Conservation (phyloP, 257 asterid species). For the Verbena officinalis region DNA sequence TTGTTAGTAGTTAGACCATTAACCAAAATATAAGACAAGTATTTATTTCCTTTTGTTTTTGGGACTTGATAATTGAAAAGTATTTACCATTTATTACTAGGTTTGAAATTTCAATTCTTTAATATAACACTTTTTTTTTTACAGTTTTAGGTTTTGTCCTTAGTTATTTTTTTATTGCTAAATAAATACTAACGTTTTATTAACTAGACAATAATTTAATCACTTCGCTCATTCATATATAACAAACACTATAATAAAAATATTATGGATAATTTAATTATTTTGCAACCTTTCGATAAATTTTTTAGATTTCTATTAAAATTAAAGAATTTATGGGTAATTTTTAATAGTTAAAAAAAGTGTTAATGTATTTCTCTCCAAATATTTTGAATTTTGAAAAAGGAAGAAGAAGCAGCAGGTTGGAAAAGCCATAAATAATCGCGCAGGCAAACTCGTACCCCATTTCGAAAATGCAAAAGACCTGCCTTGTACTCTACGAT, state of each 20-base stretch:
- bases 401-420: background rate
- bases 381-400: background rate
- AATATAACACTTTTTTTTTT: too few species aligned
- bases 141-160: too few species aligned
- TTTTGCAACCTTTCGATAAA: too few species aligned
- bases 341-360: too few species aligned
- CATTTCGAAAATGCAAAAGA: slow-evolving; percentile 2
- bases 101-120: background rate
- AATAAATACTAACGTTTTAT: too few species aligned
- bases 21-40: background rate
- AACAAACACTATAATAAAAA: too few species aligned
- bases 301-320: too few species aligned
- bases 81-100: background rate
- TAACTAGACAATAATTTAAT: too few species aligned
- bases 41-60: background rate
- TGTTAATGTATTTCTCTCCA: background rate
- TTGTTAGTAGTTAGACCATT: background rate
- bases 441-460: background rate
- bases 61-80: background rate
- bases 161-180: too few species aligned
- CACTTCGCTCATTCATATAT: too few species aligned
- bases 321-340: too few species aligned
- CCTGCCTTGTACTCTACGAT: slow-evolving; percentile 33
- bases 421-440: background rate
- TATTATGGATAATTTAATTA: too few species aligned